Base-by-base conservation (phyloP, 106 monocot species). In the Acanthochlamys bracteata region DNA sequence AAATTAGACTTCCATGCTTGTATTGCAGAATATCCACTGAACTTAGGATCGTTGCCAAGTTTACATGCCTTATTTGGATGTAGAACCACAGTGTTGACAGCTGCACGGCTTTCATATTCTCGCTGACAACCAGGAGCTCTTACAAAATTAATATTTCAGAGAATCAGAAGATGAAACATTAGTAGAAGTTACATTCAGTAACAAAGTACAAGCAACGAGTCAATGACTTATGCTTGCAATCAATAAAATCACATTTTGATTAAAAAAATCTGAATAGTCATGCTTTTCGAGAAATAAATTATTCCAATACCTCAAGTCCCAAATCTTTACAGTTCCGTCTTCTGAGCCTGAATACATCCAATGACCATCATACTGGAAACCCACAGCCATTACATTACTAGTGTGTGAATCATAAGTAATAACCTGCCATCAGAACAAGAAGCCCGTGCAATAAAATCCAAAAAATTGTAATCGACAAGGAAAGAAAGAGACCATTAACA, bases 301-400 rank as follows among this genome's bases (percentile, higher is more conserved):
- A 22, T 59, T 24, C 20, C 0, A 12, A 62, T 77, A 98, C 92
- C 98, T 92, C 54, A 99, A 71, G 73, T 99, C 98, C 98, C 98
- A 92, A 15, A 99, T 92, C 65, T 84, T 92, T 33, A 92, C 86
- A 25, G 92, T 92, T 62, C 98, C 98, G 77, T 99, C 98, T 76
- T 99, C 98, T 52, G 98, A 99, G 70, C 98, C 98, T 15, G 98
- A 83, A 79, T 99, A 99, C 98, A 99, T 99, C 98, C 98, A 92
- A 45, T 92, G 88, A 33, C 98, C 92, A 75, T 99, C 92, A 64
- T 85, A 92, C 60, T 99, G 89, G 66, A 99, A 99, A 55, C 98
- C 92, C 24, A 99, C 92, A 49, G 98, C 92, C 98, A 92, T 98
- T 26, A 99, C 98, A 71, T 92, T 99, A 64, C 57, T 77, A 15